Evolutionary conservation across 139 green algal genomes (phyloP).

Genomic region (Tetraselmis striata): DNA sequence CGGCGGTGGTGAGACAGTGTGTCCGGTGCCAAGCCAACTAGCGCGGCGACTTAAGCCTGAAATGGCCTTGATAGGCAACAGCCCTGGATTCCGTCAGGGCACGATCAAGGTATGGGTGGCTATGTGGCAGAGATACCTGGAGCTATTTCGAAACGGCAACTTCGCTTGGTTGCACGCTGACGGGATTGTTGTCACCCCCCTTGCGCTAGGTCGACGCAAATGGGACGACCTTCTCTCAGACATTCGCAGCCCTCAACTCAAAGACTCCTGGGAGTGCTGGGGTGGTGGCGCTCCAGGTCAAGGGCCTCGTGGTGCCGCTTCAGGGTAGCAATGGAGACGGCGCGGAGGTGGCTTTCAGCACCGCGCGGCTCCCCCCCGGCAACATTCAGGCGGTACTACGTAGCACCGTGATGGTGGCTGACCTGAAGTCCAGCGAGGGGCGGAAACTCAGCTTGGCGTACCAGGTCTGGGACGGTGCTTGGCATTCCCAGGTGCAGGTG

Average conservation of each 20-base stretch:
- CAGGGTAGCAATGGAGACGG: not conserved
- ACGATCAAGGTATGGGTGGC: not conserved
- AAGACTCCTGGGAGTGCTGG: not conserved
- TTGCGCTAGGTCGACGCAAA: not conserved
- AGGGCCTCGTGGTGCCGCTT: not conserved
- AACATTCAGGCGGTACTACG: not conserved
- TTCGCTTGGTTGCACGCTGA: no score
- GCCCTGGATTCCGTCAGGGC: not conserved
- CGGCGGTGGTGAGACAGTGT: not conserved
- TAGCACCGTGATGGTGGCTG: not conserved
- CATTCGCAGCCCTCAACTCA: not conserved
- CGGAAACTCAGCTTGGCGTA: not conserved
- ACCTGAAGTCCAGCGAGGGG: not conserved
- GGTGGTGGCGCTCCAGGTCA: not conserved
- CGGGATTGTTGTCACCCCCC: no score
- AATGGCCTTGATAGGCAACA: not conserved
- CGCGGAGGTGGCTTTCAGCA: not conserved
- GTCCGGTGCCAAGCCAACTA: not conserved
- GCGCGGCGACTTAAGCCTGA: not conserved
- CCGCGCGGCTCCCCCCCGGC: not conserved
- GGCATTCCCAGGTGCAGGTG: not conserved
- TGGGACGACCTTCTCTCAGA: not conserved
- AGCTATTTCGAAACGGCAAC: no score
- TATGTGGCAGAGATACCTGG: not conserved
- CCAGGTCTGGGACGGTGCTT: not conserved